Base-by-base conservation (phyloP, 208 protist species). In the Trypanosoma avium region DNA sequence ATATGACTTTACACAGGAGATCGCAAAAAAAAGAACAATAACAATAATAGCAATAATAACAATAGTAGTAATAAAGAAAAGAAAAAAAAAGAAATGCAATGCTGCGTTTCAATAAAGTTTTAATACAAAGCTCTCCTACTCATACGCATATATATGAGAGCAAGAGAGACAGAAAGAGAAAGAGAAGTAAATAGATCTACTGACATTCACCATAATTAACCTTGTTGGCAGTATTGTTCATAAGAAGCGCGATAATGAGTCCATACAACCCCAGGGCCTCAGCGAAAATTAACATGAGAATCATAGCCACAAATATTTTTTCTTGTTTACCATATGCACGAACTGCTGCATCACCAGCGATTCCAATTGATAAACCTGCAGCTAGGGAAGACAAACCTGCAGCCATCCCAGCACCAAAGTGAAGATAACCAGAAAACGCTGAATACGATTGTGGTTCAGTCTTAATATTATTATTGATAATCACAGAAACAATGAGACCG, bases 231-330 rank as follows among this genome's bases (percentile, higher is more conserved):
- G 82, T 92, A 73, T 91, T 92, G 80, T 95, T 95, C 86, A 95
- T 93, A 47, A 95, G 73, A 59, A 99, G 84, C 61, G 95, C 97
- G 56, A 99, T 98, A 81, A 99, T 99, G 61, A 99, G 87, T 63
- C 99, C 99, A 81, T 99, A 98, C 17, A 99, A 73, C 66, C 95
- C 99, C 10, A 99, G 86, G 53, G 98, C 98, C 79, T 99, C 99
- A 12, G 83, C 88, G 67, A 99, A 99, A 96, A 99, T 99, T 26
- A 99, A 93, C 85, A 99, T 99, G 46, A 99, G 93, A 84, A 99
- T 98, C 98, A 99, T 99, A 53, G 91, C 94, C 40, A 99, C 97
- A 81, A 99, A 99, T 22, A 99, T 92, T 75, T 95, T 97, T 60
- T 97, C 97, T 79, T 99, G 95, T 75, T 97, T 88, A 43, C 84